Conservation (phyloP, 768 basidiomycete genomes). For the Tulasnella sp. region DNA sequence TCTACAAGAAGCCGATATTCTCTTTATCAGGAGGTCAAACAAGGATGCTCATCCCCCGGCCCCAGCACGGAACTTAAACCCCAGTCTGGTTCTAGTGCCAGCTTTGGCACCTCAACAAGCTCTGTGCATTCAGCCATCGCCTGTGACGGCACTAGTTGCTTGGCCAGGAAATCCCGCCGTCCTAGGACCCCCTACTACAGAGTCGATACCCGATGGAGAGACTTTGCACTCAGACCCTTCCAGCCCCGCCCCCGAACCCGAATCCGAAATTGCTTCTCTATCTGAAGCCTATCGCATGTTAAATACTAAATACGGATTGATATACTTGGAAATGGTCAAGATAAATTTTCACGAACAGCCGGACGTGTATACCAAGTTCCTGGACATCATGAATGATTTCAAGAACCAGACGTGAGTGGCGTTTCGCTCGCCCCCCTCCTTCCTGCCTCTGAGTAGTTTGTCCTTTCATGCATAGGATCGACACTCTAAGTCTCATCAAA, state of each 20-base stretch:
- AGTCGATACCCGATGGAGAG: neutral
- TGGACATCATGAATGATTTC: slow-evolving; percentile 74
- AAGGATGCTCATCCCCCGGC: no score
- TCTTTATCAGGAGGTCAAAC: no score
- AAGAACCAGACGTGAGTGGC: slow-evolving; percentile 82
- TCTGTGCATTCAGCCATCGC: slow-evolving; percentile 19
- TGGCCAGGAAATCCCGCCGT: neutral
- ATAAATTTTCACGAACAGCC: slow-evolving; percentile 34
- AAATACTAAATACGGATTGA: slow-evolving; percentile 32
- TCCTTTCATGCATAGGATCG: slow-evolving; percentile 57
- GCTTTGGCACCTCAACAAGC: slow-evolving; percentile 10
- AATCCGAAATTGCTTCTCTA: slow-evolving; percentile 18
- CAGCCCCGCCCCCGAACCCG: neutral
- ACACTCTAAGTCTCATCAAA: slow-evolving; percentile 94
- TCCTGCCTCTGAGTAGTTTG: neutral
- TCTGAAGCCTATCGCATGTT: slow-evolving; percentile 25
- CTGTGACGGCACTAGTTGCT: slow-evolving; percentile 24
- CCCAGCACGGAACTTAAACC: no score
- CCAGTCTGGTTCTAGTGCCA: neutral
- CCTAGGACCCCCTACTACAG: neutral
- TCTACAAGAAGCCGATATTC: no score
- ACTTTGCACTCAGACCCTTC: slow-evolving; percentile 22
- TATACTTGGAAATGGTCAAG: slow-evolving; percentile 37
- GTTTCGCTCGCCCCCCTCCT: neutral
- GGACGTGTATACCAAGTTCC: slow-evolving; percentile 32